A percentile compares a stretch with the other conserved stretches of the same genome.
These are phyloP conservation scores for Symbiodinium natans DNA, from an alignment of 73 alveolate genomes.

Conservation along the genomic window DNA sequence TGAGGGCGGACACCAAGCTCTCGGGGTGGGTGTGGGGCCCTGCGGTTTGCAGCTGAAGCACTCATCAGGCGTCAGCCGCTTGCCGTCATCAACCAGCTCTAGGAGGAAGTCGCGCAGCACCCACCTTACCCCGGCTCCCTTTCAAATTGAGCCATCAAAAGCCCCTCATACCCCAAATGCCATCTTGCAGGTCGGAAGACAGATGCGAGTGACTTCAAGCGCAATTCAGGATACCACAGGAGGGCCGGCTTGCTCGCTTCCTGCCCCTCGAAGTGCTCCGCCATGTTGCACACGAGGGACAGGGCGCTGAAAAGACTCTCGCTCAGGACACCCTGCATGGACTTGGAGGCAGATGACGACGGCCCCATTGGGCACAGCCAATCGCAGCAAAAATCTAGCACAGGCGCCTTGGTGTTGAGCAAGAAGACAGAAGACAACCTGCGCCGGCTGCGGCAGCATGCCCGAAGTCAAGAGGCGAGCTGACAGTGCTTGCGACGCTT, in stretches of 20 bases:
- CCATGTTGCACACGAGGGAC: constrained; percentile 69
- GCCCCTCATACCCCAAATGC: no score
- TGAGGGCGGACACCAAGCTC: no score
- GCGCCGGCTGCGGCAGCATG: not conserved
- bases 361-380: not conserved
- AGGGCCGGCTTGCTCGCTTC: constrained; percentile 86
- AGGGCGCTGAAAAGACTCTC: constrained; percentile 77
- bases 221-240: no score
- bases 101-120: constrained; percentile 79
- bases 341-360: not conserved
- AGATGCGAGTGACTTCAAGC: no score
- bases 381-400: not conserved
- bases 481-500: no score
- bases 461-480: no score
- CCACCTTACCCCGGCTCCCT: no score
- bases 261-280: constrained; percentile 62
- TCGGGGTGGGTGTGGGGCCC: no score
- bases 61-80: constrained; percentile 76
- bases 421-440: constrained; percentile 79
- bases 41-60: no score
- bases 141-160: no score
- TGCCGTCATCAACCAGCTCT: constrained; percentile 82
- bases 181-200: no score
- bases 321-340: constrained; percentile 85
- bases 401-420: constrained; percentile 94